phyloP scores from a whole-genome alignment of 1,284 basidiomycete species.

The Schizophyllum amplum region DNA sequence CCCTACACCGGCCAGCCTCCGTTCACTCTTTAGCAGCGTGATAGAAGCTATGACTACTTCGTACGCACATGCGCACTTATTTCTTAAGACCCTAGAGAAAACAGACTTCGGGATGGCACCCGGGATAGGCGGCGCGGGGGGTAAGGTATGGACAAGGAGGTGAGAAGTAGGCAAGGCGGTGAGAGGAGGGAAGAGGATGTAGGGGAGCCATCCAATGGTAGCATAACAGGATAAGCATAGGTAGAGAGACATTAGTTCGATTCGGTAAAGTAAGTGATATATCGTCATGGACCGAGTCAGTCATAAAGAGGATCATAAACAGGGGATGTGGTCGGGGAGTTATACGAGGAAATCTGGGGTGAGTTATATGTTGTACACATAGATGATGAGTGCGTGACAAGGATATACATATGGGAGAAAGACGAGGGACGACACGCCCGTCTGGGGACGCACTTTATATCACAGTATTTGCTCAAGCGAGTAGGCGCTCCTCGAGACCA shows the following conservation, averaged over 20 bases:
- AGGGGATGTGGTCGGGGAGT: neutral
- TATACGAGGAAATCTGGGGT: no score
- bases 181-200: neutral
- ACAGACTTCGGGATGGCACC: neutral
- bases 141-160: no score
- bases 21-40: no score
- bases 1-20: no score
- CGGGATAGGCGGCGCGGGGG: neutral
- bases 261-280: neutral
- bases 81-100: neutral
- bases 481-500: slow-evolving; percentile 70
- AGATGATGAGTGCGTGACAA: neutral
- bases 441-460: neutral
- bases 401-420: neutral
- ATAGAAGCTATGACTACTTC: neutral
- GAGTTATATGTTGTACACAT: neutral
- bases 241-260: neutral
- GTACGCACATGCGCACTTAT: neutral
- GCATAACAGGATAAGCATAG: neutral
- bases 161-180: neutral
- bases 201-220: neutral
- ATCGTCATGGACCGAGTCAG: neutral
- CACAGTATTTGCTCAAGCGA: neutral
- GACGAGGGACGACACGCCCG: neutral
- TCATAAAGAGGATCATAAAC: neutral